phyloP scores from a whole-genome alignment of 306 rosid genomes.

The Vigna trinervia region DNA sequence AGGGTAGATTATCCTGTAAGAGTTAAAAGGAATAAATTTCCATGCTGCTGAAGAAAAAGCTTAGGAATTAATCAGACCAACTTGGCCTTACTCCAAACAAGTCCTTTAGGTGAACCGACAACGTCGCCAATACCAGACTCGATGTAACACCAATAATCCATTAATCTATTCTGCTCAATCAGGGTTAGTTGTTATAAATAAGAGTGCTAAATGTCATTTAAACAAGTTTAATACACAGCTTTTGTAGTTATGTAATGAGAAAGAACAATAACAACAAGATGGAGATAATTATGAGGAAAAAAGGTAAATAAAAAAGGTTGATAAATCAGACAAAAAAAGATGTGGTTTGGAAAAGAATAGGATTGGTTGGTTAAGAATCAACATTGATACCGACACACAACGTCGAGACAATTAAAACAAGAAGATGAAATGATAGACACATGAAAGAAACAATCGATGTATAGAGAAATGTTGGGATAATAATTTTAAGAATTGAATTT shows the following conservation, averaged over 20 bases:
- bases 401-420: slow-evolving; percentile 42
- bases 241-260: slow-evolving; percentile 3
- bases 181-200: slow-evolving; percentile 6
- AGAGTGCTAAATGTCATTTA: slow-evolving; percentile 24
- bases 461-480: slow-evolving; percentile 28
- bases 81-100: not conserved
- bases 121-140: slow-evolving; percentile 40
- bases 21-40: slow-evolving; percentile 50
- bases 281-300: not conserved
- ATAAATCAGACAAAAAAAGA: slow-evolving; percentile 37
- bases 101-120: slow-evolving; percentile 34
- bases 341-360: slow-evolving; percentile 45
- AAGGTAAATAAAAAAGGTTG: slow-evolving; percentile 5
- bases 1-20: slow-evolving; percentile 22
- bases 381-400: slow-evolving; percentile 60
- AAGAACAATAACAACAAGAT: slow-evolving; percentile 5
- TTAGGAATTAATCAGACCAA: slow-evolving; percentile 36
- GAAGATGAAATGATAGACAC: slow-evolving; percentile 29
- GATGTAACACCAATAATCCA: slow-evolving; percentile 46
- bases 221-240: slow-evolving; percentile 28
- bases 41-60: slow-evolving; percentile 1
- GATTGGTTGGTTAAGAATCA: slow-evolving; percentile 62
- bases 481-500: slow-evolving; percentile 39
- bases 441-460: slow-evolving; percentile 33
- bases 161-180: slow-evolving; percentile 4